Base-by-base conservation (phyloP, 2,329 filamentous ascomycete species). In the Didymella exigua region DNA sequence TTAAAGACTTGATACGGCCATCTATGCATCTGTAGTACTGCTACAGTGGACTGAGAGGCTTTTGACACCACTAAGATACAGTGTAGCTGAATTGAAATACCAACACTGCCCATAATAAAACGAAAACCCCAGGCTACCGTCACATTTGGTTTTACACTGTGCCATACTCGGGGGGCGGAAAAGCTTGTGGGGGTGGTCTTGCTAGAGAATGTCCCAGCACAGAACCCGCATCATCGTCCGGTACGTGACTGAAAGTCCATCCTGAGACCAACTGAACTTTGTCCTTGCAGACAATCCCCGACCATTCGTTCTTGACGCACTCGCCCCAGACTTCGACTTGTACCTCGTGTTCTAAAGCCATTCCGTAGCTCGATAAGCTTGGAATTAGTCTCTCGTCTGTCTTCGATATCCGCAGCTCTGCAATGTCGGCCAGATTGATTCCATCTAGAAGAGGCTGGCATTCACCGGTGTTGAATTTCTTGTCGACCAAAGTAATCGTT, bases 321-420 rank as follows among this genome's bases (percentile, higher is more conserved):
- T 65, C 63, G 11, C 66, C 64, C 58, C 66, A 65, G 2, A 71
- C 46, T 8, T 65, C 56, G 3, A 72, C 64, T 40, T 66, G 59
- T 4, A 71, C 6, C 19, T 61, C 58, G 27, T 71, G 63, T 29
- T 66, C 59, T 43, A 71, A 19, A 2, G 56, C 45, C 1, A 69
- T n/a, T 4, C 63, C 68, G 41, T 69, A 72, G 30, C 59, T 67
- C 5, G 63, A 65, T 46, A 72, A 72, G 21, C 65, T 62, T 1
- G 69, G 67, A 0, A 57, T 40, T 6, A 61, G 26, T 6, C 36
- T 43, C 8, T 59, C 55, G 5, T 60, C 46, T 10, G 24, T 36
- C 21, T 21, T 21, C 5, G 44, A 40, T 6, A 67, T 21, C 4
- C 38, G 45, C 18, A 61, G 26, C 2, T 54, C 56, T 21, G 34